A percentile compares a stretch with the other conserved stretches of the same genome.
phyloP scores from a whole-genome alignment of 257 asterid species.

The Phtheirospermum japonicum region DNA sequence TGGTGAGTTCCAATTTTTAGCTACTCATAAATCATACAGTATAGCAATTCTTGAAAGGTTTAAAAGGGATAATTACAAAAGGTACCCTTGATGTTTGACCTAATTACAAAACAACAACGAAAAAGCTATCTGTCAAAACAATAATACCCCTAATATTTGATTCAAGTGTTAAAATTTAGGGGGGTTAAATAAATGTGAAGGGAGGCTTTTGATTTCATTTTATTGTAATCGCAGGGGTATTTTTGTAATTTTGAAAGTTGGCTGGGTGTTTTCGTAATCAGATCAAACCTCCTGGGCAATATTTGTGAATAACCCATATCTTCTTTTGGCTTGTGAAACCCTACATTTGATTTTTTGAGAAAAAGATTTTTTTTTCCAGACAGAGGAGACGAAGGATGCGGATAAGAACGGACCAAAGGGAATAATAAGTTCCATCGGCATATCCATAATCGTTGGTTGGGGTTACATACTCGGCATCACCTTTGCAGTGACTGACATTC shows the following conservation, averaged over 20 bases:
- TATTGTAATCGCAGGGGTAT: too few species aligned
- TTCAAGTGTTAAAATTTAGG: too few species aligned
- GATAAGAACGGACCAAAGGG: slow-evolving; percentile 87
- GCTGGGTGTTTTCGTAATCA: too few species aligned
- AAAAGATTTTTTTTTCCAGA: slow-evolving; percentile 41
- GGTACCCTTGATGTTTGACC: neutral
- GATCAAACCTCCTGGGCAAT: too few species aligned
- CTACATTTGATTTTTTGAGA: slow-evolving; percentile 3
- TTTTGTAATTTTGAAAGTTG: too few species aligned
- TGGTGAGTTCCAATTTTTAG: too few species aligned
- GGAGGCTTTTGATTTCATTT: too few species aligned
- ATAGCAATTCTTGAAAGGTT: too few species aligned
- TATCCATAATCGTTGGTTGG: slow-evolving; percentile 91
- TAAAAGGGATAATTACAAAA: neutral
- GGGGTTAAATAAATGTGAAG: too few species aligned
- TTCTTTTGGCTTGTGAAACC: neutral
- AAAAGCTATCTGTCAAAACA: neutral
- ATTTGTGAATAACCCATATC: neutral
- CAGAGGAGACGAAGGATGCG: slow-evolving; percentile 92
- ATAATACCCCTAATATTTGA: too few species aligned
- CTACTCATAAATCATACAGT: too few species aligned
- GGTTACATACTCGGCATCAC: slow-evolving; percentile 89
- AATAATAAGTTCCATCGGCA: slow-evolving; percentile 88
- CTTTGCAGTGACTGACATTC: slow-evolving; percentile 81
- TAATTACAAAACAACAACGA: neutral